phyloP scores from a whole-genome alignment of 2,329 filamentous ascomycete species.

The Aureobasidium sp. region DNA sequence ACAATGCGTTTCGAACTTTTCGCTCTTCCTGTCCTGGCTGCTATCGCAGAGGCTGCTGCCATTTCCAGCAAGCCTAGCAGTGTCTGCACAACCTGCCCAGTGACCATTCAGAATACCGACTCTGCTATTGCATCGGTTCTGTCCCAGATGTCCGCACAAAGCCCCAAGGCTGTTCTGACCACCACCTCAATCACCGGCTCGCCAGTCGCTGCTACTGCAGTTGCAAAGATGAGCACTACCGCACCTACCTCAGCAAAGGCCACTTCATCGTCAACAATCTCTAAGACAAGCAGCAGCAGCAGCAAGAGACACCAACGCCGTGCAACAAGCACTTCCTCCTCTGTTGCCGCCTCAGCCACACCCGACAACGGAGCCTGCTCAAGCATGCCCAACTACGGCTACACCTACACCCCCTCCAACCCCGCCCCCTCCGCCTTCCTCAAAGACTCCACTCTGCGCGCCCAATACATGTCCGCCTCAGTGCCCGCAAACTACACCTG shows the following conservation, averaged over 20 bases:
- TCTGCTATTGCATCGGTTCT: neutral
- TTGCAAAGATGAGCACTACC: conserved; percentile 7
- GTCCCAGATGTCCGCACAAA: conserved; percentile 8
- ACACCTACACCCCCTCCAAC: conserved; percentile 10
- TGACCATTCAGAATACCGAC: conserved; percentile 1
- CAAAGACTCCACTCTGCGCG: conserved; percentile 6
- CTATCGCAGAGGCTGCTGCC: neutral
- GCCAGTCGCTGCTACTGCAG: conserved; percentile 18
- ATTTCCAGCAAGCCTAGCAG: conserved; percentile 1
- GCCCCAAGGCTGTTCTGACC: conserved; percentile 12
- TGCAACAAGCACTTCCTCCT: neutral
- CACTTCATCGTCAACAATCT: neutral
- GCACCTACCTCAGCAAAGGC: neutral
- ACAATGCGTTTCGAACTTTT: conserved; percentile 11
- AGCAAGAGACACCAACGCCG: conserved; percentile 10
- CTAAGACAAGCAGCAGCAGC: neutral
- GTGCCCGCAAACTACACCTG: conserved; percentile 23
- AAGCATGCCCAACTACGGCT: neutral
- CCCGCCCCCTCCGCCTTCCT: conserved; percentile 11
- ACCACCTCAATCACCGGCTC: conserved; percentile 17
- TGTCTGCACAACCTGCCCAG: conserved; percentile 6
- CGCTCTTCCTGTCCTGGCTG: neutral
- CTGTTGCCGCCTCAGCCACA: conserved; percentile 4
- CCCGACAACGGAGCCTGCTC: neutral
- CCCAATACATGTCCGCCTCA: conserved; percentile 11